Evolutionary conservation across 805 yeast species (phyloP).

Genomic region (Candida railenensis): DNA sequence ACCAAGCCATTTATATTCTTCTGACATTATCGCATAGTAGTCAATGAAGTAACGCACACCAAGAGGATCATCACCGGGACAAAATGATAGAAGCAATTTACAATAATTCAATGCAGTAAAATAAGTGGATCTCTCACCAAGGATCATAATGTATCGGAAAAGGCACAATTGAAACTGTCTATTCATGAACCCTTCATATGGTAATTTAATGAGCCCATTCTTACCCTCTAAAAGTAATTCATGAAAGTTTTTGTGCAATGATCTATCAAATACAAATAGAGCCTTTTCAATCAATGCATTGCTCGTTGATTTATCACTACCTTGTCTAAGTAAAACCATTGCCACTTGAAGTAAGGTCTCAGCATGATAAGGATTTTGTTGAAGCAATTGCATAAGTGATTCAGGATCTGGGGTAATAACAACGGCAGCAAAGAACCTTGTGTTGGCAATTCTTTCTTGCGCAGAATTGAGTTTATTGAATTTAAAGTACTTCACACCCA

Average conservation of each 20-base stretch:
- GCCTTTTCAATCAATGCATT: slow-evolving; percentile 77
- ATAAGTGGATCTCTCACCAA: slow-evolving; percentile 76
- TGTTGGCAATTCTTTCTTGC: slow-evolving; percentile 39
- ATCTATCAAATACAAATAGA: slow-evolving; percentile 75
- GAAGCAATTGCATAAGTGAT: slow-evolving; percentile 56
- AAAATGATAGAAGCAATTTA: slow-evolving; percentile 64
- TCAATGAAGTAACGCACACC: slow-evolving; percentile 85
- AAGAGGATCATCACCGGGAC: slow-evolving; percentile 79
- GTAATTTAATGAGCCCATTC: slow-evolving; percentile 61
- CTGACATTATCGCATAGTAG: slow-evolving; percentile 66
- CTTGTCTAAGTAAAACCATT: slow-evolving; percentile 70
- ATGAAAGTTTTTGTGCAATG: slow-evolving; percentile 58
- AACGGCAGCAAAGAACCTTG: slow-evolving; percentile 61
- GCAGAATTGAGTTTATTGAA: slow-evolving; percentile 40
- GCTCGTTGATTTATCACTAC: slow-evolving; percentile 65
- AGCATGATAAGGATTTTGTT: slow-evolving; percentile 68
- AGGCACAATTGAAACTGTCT: slow-evolving; percentile 74
- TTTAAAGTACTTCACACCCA: slow-evolving; percentile 57
- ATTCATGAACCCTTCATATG: slow-evolving; percentile 72
- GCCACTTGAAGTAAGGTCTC: slow-evolving; percentile 81
- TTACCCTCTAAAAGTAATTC: slow-evolving; percentile 45
- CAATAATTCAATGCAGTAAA: slow-evolving; percentile 76
- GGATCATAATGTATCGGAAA: slow-evolving; percentile 66
- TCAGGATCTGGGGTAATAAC: slow-evolving; percentile 81
- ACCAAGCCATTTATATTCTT: slow-evolving; percentile 61